Evolutionary conservation across 1,139 yeast species (phyloP).

Genomic region (Saccharomyces hybrid): DNA sequence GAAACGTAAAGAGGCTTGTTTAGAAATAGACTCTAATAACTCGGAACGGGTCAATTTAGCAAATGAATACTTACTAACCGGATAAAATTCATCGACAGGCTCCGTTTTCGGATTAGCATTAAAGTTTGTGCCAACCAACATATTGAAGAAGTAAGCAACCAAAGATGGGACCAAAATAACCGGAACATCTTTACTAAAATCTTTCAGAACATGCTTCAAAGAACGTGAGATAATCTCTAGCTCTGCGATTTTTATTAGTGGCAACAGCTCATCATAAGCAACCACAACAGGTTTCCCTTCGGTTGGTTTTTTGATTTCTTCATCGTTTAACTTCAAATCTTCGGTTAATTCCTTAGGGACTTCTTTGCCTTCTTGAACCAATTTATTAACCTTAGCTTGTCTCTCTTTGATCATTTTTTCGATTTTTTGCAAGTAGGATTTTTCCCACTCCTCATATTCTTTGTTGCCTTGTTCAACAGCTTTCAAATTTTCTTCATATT

Average conservation of each 20-base stretch:
- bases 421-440: conserved; percentile 32
- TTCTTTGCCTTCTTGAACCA: conserved; percentile 32
- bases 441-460: conserved; percentile 33
- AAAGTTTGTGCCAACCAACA: conserved; percentile 50
- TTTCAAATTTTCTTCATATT: conserved; percentile 23
- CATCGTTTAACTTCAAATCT: conserved; percentile 32
- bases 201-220: conserved; percentile 65
- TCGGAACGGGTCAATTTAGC: conserved; percentile 39
- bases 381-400: conserved; percentile 35
- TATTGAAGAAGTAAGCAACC: conserved; percentile 67
- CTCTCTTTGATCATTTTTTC: conserved; percentile 36
- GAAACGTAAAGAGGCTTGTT: conserved; percentile 54
- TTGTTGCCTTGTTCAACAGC: conserved; percentile 30
- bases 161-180: conserved; percentile 48
- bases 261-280: conserved; percentile 33
- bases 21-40: conserved; percentile 39
- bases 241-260: conserved; percentile 44
- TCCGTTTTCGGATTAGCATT: conserved; percentile 39
- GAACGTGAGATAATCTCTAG: conserved; percentile 78
- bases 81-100: conserved; percentile 40
- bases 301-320: conserved; percentile 34
- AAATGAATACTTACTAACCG: conserved; percentile 34
- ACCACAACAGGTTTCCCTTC: conserved; percentile 26
- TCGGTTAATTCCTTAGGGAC: conserved; percentile 34
- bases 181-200: conserved; percentile 44